phyloP scores from a whole-genome alignment of 2,329 filamentous ascomycete species.

The Fusarium secorum region DNA sequence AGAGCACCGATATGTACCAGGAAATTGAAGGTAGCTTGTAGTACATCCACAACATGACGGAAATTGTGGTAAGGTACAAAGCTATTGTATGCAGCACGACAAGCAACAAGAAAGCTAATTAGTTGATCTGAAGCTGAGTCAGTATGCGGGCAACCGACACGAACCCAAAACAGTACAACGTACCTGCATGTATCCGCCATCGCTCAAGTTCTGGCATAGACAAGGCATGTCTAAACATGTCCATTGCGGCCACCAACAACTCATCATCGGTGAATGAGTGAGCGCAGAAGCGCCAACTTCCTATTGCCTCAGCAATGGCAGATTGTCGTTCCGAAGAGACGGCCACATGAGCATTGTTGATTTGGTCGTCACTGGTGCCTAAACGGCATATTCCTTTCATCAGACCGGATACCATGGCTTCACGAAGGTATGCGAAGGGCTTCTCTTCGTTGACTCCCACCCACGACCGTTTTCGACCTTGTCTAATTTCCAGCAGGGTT shows the following conservation, averaged over 20 bases:
- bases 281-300: conserved; percentile 86
- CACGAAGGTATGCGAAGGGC: conserved; percentile 87
- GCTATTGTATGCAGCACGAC: conserved; percentile 91
- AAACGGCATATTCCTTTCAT: conserved; percentile 89
- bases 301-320: conserved; percentile 73
- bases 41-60: conserved; percentile 93
- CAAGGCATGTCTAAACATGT: conserved; percentile 91
- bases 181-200: conserved; percentile 82
- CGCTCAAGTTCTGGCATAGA: conserved; percentile 79
- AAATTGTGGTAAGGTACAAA: conserved; percentile 99
- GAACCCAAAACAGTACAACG: conserved; percentile 44
- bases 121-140: conserved; percentile 71
- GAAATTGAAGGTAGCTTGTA: conserved; percentile 93
- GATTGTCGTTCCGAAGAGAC: conserved; percentile 71
- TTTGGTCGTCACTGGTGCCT: conserved; percentile 67
- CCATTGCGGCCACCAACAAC: conserved; percentile 80
- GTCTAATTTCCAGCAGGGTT: conserved; percentile 74
- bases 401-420: conserved; percentile 91
- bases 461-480: conserved; percentile 87
- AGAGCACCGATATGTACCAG: conserved; percentile 81
- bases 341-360: conserved; percentile 71
- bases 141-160: conserved; percentile 44
- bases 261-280: conserved; percentile 92
- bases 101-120: conserved; percentile 84
- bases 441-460: conserved; percentile 85